Base-by-base conservation (phyloP, 768 basidiomycete species). In the Clitopilus hobsonii region DNA sequence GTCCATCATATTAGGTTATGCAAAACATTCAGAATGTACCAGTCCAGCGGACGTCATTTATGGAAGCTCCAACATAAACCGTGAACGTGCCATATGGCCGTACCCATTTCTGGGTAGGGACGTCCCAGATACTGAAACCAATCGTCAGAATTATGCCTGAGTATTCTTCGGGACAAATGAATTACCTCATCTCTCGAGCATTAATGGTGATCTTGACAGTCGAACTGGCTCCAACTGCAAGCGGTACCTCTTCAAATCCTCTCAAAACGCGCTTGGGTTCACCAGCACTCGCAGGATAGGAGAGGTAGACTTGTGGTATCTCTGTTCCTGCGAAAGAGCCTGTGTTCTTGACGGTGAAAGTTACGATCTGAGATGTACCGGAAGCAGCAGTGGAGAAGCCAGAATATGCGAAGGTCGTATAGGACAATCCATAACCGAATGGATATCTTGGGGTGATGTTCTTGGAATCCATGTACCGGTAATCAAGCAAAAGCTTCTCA, bases 351-450 rank as follows among this genome's bases (percentile, higher is more conserved):
- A 84, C 67, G 0, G 66, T 69, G 61, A 84, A 83, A 1, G 68
- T 67, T 16, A 82, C 61, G 2, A 65, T 59, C 38, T 68, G 64
- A 0, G 69, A 67, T n/a, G 69, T 63, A 14, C 65, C 67, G 2
- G 73, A 69, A 11, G 68, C 54, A 6, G 65, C 47, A 48, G 82
- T 69, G 2, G 72, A 63, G 38, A 88, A 66, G 18, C 71, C 67
- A 7, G 83, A 81, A 66, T 88, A 89, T 3, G 74, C 64, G 67
- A 91, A 92, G 0, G 77, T 81, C 48, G 89, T 89, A 67, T 90
- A 92, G 2, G 81, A 84, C 13, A 91, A 72, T 1, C 89, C 89
- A 64, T 81, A 89, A 3, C 88, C 88, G 66, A 89, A 90, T 60
- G 83, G 78, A 63, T 75, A 86, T 38, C 79, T 76, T 0, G 84